phyloP scores from a whole-genome alignment of 2,329 filamentous ascomycete genomes.

The Trichoderma simmonsii region DNA sequence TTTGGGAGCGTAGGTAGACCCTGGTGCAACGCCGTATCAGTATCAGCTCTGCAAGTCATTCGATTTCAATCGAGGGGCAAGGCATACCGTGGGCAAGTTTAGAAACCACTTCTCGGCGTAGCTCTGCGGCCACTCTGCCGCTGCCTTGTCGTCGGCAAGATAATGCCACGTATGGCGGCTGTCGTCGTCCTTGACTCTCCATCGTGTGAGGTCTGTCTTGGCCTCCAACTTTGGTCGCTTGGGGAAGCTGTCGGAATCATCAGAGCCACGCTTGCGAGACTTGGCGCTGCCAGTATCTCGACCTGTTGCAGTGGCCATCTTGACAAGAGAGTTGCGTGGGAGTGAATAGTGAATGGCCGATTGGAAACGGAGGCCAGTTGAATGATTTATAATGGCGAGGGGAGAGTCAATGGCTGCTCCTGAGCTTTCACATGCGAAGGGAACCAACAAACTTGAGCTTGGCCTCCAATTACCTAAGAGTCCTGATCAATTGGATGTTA shows the following conservation, averaged over 20 bases:
- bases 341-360: background rate
- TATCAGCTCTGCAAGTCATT: background rate
- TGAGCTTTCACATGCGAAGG: background rate
- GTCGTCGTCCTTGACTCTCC: constrained; percentile 78
- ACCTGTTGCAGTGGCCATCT: constrained; percentile 32
- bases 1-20: constrained; percentile 68
- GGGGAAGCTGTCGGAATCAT: constrained; percentile 37
- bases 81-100: constrained; percentile 69
- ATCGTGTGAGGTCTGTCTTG: constrained; percentile 75
- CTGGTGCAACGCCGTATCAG: constrained; percentile 43
- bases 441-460: background rate
- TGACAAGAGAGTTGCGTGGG: constrained; percentile 1
- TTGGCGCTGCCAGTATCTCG: constrained; percentile 31
- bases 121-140: constrained; percentile 78
- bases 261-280: constrained; percentile 43
- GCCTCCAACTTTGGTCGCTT: constrained; percentile 49
- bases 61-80: background rate
- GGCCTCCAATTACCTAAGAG: background rate
- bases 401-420: background rate
- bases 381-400: background rate
- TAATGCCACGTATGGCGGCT: constrained; percentile 96
- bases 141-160: constrained; percentile 67
- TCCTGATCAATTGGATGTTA: background rate
- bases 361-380: background rate
- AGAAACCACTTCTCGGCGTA: constrained; percentile 87